Conservation (phyloP, 495 filamentous ascomycete species). For the Daldinia grandis region DNA sequence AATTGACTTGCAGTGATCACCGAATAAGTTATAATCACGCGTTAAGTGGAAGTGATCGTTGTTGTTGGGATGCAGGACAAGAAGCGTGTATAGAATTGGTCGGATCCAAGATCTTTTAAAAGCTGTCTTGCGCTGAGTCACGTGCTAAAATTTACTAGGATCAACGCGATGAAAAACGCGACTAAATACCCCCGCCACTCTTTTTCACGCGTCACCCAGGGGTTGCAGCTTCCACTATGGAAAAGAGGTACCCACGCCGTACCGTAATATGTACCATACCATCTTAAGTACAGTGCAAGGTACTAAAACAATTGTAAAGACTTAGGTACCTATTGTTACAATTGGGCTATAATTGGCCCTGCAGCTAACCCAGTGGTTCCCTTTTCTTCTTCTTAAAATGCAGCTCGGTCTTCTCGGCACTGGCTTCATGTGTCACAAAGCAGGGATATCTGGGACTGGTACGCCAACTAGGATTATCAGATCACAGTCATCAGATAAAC, state of each 20-base stretch:
- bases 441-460: slow-evolving; percentile 16
- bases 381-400: slow-evolving; percentile 15
- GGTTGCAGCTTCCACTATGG: background rate
- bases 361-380: slow-evolving; percentile 9
- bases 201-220: slow-evolving; percentile 15
- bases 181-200: slow-evolving; percentile 34
- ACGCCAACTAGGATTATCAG: slow-evolving; percentile 40
- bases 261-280: background rate
- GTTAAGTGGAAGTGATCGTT: slow-evolving; percentile 28
- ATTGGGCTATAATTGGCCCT: background rate
- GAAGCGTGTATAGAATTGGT: slow-evolving; percentile 33
- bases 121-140: slow-evolving; percentile 42
- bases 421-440: slow-evolving; percentile 30
- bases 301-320: background rate
- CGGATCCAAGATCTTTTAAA: slow-evolving; percentile 42
- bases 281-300: background rate
- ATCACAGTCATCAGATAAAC: slow-evolving; percentile 39
- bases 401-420: slow-evolving; percentile 21
- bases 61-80: slow-evolving; percentile 34
- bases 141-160: slow-evolving; percentile 28
- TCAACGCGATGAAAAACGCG: slow-evolving; percentile 20
- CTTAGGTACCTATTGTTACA: background rate
- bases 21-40: slow-evolving; percentile 23
- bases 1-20: slow-evolving; percentile 19
- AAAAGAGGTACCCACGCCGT: background rate